Base-by-base conservation (phyloP, 2,329 filamentous ascomycete species). In the Claviceps paspali region DNA sequence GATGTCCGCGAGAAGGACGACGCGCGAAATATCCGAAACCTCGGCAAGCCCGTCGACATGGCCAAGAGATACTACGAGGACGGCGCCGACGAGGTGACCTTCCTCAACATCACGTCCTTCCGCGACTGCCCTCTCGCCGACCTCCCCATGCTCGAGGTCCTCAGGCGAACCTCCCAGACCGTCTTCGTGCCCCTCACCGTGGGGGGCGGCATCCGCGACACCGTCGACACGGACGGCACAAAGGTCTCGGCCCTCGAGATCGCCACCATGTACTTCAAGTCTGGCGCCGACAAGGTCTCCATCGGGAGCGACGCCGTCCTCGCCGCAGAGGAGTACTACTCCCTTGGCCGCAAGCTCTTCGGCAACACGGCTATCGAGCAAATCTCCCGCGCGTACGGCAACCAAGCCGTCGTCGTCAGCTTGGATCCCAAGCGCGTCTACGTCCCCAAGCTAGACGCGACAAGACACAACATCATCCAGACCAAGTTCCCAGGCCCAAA, bases 61-160 rank as follows among this genome's bases (percentile, higher is more conserved):
- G 91, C 91, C 7, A 76, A 76, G 59, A 77, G 75, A 51, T 98
- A 98, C 67, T 98, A 96, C 65, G 80, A 92, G 52, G 85, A 94
- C 61, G 91, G 91, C 41, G 87, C 91, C 10, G 91, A 98, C 59
- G 91, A 98, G 61, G 74, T 98, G 39, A 94, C 88, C 1, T 98
- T 98, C 60, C 70, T 98, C 47, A 98, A 98, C 68, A 98, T 98
- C 54, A 98, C 88, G 1, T 91, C 82, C 15, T 98, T 98, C 72
- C 79, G 91, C 43, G 91, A 96, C 64, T 93, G 86, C 46, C 91
- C 91, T 6, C 62, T 96, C 10, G 83, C 79, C 46, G 91, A 98
- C 61, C 66, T 87, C 3, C 91, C 91, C 6, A 98, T 98, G 91
- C 76, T 98, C 36, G 88, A 98, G 62, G 79, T 98, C 38, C 67